Evolutionary conservation across 2,329 filamentous ascomycete genomes (phyloP).

Genomic region (Xylariaceae sp.): DNA sequence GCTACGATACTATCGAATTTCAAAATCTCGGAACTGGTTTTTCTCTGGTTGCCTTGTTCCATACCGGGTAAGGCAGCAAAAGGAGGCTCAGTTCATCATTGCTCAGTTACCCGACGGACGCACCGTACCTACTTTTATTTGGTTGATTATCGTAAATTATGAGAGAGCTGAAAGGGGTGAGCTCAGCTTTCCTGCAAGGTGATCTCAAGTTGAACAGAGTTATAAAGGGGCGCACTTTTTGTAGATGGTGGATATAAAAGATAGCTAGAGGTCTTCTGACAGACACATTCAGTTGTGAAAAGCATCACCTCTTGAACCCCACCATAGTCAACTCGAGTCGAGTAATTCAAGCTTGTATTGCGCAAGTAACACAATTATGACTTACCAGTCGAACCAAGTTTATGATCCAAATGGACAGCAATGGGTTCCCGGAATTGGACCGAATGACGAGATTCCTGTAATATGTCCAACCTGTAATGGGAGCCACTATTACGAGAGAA

Average conservation of each 20-base stretch:
- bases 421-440: constrained; percentile 21
- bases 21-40: constrained; percentile 6
- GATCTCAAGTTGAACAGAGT: constrained; percentile 7
- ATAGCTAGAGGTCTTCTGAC: neutral
- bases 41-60: constrained; percentile 14
- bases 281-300: neutral
- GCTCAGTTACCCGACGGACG: constrained; percentile 8
- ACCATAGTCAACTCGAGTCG: neutral
- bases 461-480: constrained; percentile 18
- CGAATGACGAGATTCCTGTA: constrained; percentile 9
- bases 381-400: constrained; percentile 5
- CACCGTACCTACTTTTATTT: constrained; percentile 5
- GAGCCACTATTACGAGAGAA: constrained; percentile 19
- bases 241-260: constrained; percentile 17
- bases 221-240: neutral
- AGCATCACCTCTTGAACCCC: too few species aligned
- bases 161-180: constrained; percentile 13
- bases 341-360: neutral
- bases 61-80: constrained; percentile 5
- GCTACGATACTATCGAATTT: constrained; percentile 11
- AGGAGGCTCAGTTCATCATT: constrained; percentile 14
- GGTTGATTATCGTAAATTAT: neutral
- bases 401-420: constrained; percentile 11
- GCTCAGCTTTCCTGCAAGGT: neutral
- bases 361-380: constrained; percentile 5